Percentiles rank a stretch among this genome's conserved stretches.
Evolutionary conservation across 805 yeast genomes (phyloP).

Genomic region (Ogataea paraovalis): DNA sequence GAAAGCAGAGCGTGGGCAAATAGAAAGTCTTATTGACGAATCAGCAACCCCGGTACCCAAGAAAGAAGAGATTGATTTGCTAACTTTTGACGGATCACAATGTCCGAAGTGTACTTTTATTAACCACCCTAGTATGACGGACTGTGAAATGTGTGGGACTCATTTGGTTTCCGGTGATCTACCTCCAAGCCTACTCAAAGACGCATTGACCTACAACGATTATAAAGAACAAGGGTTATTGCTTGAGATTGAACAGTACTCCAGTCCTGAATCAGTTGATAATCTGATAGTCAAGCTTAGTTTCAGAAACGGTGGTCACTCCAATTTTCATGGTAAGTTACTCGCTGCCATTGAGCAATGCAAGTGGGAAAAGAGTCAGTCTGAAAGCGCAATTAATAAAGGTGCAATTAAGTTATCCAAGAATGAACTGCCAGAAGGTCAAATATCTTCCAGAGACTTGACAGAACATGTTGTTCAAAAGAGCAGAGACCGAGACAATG

Average conservation of each 20-base stretch:
- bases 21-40: constrained; percentile 22
- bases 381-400: constrained; percentile 30
- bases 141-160: constrained; percentile 87
- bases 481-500: background rate
- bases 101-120: constrained; percentile 58
- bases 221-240: constrained; percentile 1
- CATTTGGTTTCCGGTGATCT: constrained; percentile 32
- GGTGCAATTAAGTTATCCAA: constrained; percentile 27
- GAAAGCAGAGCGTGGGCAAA: constrained; percentile 34
- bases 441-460: constrained; percentile 3
- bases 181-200: constrained; percentile 10
- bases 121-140: constrained; percentile 73
- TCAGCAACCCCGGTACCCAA: background rate
- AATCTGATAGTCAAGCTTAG: constrained; percentile 53
- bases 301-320: constrained; percentile 70
- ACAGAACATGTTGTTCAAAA: background rate
- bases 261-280: constrained; percentile 24
- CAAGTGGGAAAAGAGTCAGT: constrained; percentile 40
- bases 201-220: constrained; percentile 1
- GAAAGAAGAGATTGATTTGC: constrained; percentile 11
- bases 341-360: constrained; percentile 42
- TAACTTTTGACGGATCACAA: constrained; percentile 33
- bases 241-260: constrained; percentile 10
- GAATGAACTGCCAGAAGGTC: background rate
- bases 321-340: constrained; percentile 45